Evolutionary conservation across 768 basidiomycete species (phyloP).

Genomic region (Psilocybe cubensis): DNA sequence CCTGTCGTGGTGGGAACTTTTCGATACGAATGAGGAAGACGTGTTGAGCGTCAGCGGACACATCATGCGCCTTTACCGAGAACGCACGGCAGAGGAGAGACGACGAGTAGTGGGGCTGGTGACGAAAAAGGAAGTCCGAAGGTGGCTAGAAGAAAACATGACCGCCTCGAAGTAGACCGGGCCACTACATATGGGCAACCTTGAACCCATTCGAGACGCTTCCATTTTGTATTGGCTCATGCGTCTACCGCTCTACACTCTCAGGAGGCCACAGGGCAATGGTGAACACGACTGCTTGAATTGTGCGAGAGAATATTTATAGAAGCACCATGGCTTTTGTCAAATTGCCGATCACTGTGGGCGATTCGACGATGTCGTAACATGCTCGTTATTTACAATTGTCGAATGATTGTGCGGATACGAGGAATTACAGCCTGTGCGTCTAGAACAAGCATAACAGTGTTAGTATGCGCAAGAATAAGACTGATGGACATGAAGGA

Average conservation of each 20-base stretch:
- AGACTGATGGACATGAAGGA: background rate
- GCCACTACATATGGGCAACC: background rate
- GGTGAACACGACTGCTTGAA: too few species aligned
- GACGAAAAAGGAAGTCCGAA: constrained; percentile 78
- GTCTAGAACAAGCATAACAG: too few species aligned
- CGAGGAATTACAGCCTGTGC: too few species aligned
- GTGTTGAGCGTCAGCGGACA: constrained; percentile 84
- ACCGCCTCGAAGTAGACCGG: constrained; percentile 3
- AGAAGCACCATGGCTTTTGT: background rate
- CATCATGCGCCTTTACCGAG: constrained; percentile 80
- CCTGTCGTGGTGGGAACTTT: constrained; percentile 91
- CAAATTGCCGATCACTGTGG: background rate
- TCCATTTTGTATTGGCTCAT: background rate
- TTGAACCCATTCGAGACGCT: too few species aligned
- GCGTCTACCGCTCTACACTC: too few species aligned
- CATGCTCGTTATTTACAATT: too few species aligned
- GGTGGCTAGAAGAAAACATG: constrained; percentile 72
- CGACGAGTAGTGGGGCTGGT: constrained; percentile 59
- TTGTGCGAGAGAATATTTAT: too few species aligned
- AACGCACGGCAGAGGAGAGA: constrained; percentile 49
- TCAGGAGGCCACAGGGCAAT: too few species aligned
- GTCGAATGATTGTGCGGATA: too few species aligned
- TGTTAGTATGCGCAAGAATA: too few species aligned
- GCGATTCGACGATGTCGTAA: background rate
- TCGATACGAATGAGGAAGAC: constrained; percentile 91